Base-by-base conservation (phyloP, 108 stramenopile species). In the Nannochloropsis oceanica region DNA sequence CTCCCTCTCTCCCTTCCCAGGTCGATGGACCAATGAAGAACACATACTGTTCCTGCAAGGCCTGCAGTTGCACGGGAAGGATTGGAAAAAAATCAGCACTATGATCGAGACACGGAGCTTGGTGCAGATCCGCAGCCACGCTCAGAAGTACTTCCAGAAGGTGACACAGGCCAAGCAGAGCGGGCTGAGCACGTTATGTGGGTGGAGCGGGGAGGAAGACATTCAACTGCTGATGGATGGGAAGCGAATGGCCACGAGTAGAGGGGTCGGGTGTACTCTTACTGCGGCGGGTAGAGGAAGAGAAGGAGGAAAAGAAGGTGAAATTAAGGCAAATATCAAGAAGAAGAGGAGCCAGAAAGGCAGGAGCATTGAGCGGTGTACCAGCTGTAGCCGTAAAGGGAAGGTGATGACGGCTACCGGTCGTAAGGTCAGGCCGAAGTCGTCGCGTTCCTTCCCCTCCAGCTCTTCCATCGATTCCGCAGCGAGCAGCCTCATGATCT, bases 21-120 rank as follows among this genome's bases (percentile, higher is more conserved):
- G 92, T 9, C 90, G 92, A 8, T 92, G 92, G 92, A 89, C 89
- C 22, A 22, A 44, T 27, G 89, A 90, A 84, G 98, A 99, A 85
- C 98, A 99, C 91, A 92, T 92, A 12, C 92, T 92, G 12, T 99
- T 99, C 89, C 88, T 99, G 27, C 89, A 85, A 13, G 98, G 93
- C 27, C 86, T 99, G 25, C 86, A 93, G 87, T 81, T 89, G 88
- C 94, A 96, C 85, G 98, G 98, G 13, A 95, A 95, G 83, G 96
- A 97, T 86, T 98, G 97, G 98, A 87, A 87, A 44, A 46, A 80
- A 0, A 85, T 89, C 43, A 94, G 94, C 7, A 92, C 94, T 43
- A 87, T 93, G 59, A 94, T 99, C 43, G 93, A 94, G 84, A 97
- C 97, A 0, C 88, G 98, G 73, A 97, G 96, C 27, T 94, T 97